Evolutionary conservation across 2,329 filamentous ascomycete genomes (phyloP), one percentile per base, ranked within the genome.

Genomic region (Salinomyces thailandicus): DNA sequence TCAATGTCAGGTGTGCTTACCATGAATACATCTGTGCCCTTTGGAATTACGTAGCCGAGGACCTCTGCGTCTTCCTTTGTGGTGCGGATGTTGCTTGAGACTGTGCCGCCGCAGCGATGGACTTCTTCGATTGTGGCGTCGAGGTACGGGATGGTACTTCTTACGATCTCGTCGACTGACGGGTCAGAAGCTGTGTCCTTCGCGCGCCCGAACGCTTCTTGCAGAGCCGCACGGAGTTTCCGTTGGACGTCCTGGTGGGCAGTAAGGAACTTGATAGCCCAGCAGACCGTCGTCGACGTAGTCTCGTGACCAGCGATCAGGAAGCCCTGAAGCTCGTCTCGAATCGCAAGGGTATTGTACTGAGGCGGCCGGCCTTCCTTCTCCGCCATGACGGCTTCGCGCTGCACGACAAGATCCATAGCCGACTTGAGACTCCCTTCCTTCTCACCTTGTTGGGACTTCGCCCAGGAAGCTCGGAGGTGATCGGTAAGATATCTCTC

Each of bases 271-370:
- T 67, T 68, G 7, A 67, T 28, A 1, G 44, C 55, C 64, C 65
- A 67, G 20, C 44, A 42, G 1, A 67, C 44, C 0, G 62, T 62
- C 5, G 59, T 64, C 8, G 60, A 54, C 1, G 62, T 67, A 0
- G 66, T 68, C 32, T 70, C 65, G 39, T 68, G 61, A 8, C 64
- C 67, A n/a, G 62, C 59, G n/a, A 61, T 40, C 2, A 61, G 41
- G 39, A 59, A 58, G 2, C 53, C 57, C 24, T 55, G 58, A 2
- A 60, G 39, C 45, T 62, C 46, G 28, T 48, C 42, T 12, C 36
- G 39, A 8, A 45, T 43, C 4, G 40, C 48, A 45, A 41, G 46
- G 47, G 54, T 41, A 20, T 49, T 18, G 33, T 42, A 53, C 8
- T 50, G 15, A 1, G 54, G 48, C 18, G 35, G n/a, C 6, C 50